Evolutionary conservation across 1,139 yeast genomes (phyloP).

Genomic region (Debaryomyces udenii): DNA sequence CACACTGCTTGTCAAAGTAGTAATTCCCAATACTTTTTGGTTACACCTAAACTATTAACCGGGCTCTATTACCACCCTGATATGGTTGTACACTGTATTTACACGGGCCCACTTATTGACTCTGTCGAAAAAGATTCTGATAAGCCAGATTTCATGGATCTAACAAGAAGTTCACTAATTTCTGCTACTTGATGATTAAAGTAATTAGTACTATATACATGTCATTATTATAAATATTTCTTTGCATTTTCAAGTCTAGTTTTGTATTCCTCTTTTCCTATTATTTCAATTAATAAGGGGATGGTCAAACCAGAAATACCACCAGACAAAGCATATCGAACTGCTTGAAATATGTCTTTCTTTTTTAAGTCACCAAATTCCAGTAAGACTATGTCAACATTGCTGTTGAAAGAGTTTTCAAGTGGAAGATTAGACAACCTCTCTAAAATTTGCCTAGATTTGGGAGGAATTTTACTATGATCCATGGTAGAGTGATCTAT

Average conservation of each 20-base stretch:
- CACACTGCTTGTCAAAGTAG: slow-evolving; percentile 72
- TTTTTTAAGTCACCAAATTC: slow-evolving; percentile 30
- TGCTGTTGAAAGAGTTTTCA: slow-evolving; percentile 11
- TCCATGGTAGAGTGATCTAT: slow-evolving; percentile 33
- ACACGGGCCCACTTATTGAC: slow-evolving; percentile 58
- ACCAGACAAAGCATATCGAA: slow-evolving; percentile 77
- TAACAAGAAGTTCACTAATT: slow-evolving; percentile 17
- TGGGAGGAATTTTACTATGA: slow-evolving; percentile 13
- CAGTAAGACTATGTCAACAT: slow-evolving; percentile 20
- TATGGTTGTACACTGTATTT: slow-evolving; percentile 88
- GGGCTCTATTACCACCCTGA: slow-evolving; percentile 75
- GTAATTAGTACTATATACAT: slow-evolving; percentile 10
- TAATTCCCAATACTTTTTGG: slow-evolving; percentile 80
- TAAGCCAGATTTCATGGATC: slow-evolving; percentile 36
- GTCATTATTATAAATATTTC: slow-evolving; percentile 10
- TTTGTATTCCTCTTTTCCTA: slow-evolving; percentile 53
- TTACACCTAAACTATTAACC: slow-evolving; percentile 88
- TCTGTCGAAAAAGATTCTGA: slow-evolving; percentile 21
- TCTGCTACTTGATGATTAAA: slow-evolving; percentile 6
- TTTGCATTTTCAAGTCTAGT: slow-evolving; percentile 37
- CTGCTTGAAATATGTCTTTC: slow-evolving; percentile 57
- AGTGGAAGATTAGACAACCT: slow-evolving; percentile 10
- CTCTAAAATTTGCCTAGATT: slow-evolving; percentile 15
- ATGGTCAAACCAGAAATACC: slow-evolving; percentile 71
- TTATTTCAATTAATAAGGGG: slow-evolving; percentile 56